These are phyloP conservation scores for Azolla pinnata DNA, from an alignment of 75 land plant species.

Conservation along the genomic window DNA sequence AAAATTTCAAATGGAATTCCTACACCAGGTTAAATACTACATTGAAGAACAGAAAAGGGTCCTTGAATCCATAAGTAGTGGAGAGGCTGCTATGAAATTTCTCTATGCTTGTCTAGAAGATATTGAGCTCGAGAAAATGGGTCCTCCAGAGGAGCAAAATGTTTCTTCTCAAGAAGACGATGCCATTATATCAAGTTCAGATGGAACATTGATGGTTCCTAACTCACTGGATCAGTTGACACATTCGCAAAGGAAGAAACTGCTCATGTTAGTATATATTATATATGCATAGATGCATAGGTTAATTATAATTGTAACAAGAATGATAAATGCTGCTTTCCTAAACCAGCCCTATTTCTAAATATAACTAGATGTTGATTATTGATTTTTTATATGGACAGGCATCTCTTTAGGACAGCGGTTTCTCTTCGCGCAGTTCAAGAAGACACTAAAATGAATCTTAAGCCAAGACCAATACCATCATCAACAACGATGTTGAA, in stretches of 20 bases:
- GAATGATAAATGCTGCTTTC: background rate
- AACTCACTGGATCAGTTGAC: constrained; percentile 12
- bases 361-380: background rate
- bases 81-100: constrained; percentile 24
- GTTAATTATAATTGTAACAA: background rate
- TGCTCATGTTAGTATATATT: constrained; percentile 3
- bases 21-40: constrained; percentile 3
- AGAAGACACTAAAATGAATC: background rate
- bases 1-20: background rate
- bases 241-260: constrained; percentile 6
- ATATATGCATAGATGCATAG: background rate
- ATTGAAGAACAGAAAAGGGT: constrained; percentile 11
- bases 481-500: background rate
- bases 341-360: background rate
- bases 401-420: constrained; percentile 14
- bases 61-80: constrained; percentile 6
- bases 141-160: background rate
- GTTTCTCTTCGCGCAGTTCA: constrained; percentile 11
- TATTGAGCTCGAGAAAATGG: constrained; percentile 18
- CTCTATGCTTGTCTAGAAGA: constrained; percentile 29
- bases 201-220: background rate
- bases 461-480: background rate
- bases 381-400: constrained; percentile 6
- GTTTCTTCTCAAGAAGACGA: background rate
- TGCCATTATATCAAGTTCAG: background rate